Base-by-base conservation (phyloP, 2,329 filamentous ascomycete species). In the Fusarium mangiferae region DNA sequence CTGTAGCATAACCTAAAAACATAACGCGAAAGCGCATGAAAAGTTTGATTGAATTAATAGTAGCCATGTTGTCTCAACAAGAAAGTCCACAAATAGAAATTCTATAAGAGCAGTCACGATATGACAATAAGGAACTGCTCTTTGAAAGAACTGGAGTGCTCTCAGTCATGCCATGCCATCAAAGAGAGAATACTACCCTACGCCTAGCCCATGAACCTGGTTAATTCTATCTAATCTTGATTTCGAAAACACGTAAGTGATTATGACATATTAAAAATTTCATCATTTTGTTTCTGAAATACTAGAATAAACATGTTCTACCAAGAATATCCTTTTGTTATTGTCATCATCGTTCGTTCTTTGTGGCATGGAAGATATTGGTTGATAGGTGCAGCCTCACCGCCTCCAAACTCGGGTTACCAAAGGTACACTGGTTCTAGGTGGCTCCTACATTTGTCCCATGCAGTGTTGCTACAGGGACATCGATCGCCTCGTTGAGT, bases 1-100 rank as follows among this genome's bases (percentile, higher is more conserved):
- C 51, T 22, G 17, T 33, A 24, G 49, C 71, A 75, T 78, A 78
- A 78, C 75, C 62, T 35, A 26, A 41, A 75, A 76, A 49, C 75
- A 78, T 77, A 77, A 78, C 67, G 67, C 48, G n/a, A 42, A 7
- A 45, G 33, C 18, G 15, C 39, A 38, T 22, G 20, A 26, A 28
- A 62, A 39, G 6, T 22, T 17, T 12, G 26, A 48, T 36, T 30
- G 20, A 17, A 28, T 36, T 22, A 15, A 22, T 9, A 10, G 15
- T 12, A 30, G 33, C 26, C 14, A 35, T n/a, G 24, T 22, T 22
- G 17, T 39, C 35, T 41, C 9, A 26, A 6, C 8, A 41, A 18
- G 6, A 12, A 18, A 15, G 5, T 13, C 9, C 20, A n/a, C 8
- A 22, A 41, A 28, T 17, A 22, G 14, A 13, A 28, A n/a, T 39